phyloP scores from a whole-genome alignment of 2,329 filamentous ascomycete species.

The Setomelanomma holmii region DNA sequence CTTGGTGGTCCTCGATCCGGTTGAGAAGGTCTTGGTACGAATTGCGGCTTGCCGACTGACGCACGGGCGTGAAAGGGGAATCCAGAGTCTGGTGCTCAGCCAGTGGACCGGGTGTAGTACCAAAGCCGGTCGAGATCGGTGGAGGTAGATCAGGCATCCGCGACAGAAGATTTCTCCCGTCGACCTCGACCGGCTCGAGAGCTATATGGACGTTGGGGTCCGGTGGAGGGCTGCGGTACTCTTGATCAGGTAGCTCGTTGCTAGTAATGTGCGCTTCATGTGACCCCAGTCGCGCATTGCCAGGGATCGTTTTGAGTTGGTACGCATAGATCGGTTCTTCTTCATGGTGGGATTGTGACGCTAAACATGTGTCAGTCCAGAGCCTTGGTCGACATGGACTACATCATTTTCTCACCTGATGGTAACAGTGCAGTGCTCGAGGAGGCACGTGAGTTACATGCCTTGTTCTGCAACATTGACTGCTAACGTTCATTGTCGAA shows the following conservation, averaged over 20 bases:
- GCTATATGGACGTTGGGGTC: too few relatives aligned
- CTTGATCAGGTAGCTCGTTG: too few relatives aligned
- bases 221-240: too few relatives aligned
- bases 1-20: slow-evolving; percentile 5
- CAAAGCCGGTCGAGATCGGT: too few relatives aligned
- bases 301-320: neutral
- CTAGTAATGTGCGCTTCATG: too few relatives aligned
- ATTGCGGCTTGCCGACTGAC: neutral
- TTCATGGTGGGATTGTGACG: neutral
- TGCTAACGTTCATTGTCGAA: neutral
- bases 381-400: neutral
- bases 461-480: neutral
- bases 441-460: neutral
- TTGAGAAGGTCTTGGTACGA: neutral
- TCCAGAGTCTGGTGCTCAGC: neutral
- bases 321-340: neutral
- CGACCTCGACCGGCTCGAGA: too few relatives aligned
- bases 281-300: too few relatives aligned
- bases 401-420: neutral
- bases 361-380: neutral
- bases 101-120: too few relatives aligned
- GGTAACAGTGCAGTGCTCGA: neutral
- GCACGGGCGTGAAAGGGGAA: neutral
- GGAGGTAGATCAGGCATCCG: too few relatives aligned
- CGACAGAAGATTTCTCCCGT: too few relatives aligned